Conservation (phyloP, 495 filamentous ascomycete species). For the Pyronema omphalodes region DNA sequence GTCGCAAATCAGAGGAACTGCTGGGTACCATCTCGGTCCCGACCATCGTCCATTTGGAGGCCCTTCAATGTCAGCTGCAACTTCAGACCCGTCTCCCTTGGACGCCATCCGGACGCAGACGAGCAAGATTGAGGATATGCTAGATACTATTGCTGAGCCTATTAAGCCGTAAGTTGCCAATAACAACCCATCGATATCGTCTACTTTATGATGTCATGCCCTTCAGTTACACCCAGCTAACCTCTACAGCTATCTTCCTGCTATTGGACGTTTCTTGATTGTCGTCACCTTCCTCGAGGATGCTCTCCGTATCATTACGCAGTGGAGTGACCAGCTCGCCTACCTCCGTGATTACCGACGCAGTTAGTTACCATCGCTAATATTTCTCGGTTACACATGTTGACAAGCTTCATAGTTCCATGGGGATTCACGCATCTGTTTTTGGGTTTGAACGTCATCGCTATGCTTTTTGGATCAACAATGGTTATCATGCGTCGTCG, state of each 20-base stretch:
- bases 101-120: conserved; percentile 87
- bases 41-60: conserved; percentile 51
- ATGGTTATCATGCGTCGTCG: conserved; percentile 81
- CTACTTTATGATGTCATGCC: not conserved
- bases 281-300: conserved; percentile 98
- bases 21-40: conserved; percentile 80
- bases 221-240: not conserved
- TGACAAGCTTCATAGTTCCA: conserved; percentile 43
- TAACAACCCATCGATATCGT: conserved; percentile 6
- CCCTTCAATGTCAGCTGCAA: conserved; percentile 20
- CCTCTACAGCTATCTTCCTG: conserved; percentile 60
- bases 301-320: conserved; percentile 84
- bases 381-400: conserved; percentile 4
- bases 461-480: conserved; percentile 66
- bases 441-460: conserved; percentile 74
- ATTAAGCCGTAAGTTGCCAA: conserved; percentile 71
- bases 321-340: conserved; percentile 89
- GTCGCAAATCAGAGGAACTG: conserved; percentile 93
- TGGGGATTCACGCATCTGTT: conserved; percentile 82
- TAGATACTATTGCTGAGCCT: conserved; percentile 78
- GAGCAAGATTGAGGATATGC: conserved; percentile 89
- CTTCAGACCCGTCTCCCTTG: conserved; percentile 39
- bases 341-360: conserved; percentile 86
- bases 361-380: conserved; percentile 39
- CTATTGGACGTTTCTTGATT: conserved; percentile 90